These are phyloP conservation scores for Hypomontagnella monticulosa DNA, from an alignment of 495 filamentous ascomycete species.

Conservation along the genomic window DNA sequence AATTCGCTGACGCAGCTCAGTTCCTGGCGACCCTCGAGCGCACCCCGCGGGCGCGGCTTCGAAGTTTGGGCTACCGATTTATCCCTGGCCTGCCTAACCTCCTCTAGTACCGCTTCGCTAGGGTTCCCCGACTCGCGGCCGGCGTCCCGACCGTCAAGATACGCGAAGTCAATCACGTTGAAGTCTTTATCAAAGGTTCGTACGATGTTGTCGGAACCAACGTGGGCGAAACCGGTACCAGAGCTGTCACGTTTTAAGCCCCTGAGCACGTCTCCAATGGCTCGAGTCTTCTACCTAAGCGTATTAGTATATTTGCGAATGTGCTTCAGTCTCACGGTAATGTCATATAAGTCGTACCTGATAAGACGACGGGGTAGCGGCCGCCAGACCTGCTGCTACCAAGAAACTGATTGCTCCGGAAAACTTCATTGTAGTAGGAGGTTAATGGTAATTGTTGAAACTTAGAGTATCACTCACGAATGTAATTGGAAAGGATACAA, in stretches of 20 bases:
- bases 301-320: conserved; percentile 1
- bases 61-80: conserved; percentile 9
- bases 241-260: conserved; percentile 24
- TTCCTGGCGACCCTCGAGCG: conserved; percentile 17
- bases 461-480: neutral
- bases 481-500: too few species aligned
- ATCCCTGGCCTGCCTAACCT: conserved; percentile 19
- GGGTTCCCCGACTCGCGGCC: conserved; percentile 10
- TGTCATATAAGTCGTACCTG: conserved; percentile 14
- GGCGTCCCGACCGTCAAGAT: conserved; percentile 10
- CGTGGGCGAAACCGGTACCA: conserved; percentile 32
- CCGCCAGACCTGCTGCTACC: conserved; percentile 5
- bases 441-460: neutral
- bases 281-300: conserved; percentile 1
- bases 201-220: conserved; percentile 36
- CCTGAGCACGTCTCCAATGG: conserved; percentile 21
- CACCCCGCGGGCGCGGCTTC: conserved; percentile 13
- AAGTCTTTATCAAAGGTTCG: conserved; percentile 31
- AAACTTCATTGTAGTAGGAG: conserved; percentile 27
- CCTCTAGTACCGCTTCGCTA: conserved; percentile 21
- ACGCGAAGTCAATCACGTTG: conserved; percentile 33
- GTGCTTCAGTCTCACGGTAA: neutral
- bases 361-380: conserved; percentile 19
- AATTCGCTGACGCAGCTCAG: conserved; percentile 30
- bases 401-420: conserved; percentile 15